Percentiles rank a stretch among this genome's conserved stretches.
Conservation (phyloP, 225 moss, liverwort and hornwort genomes). For the Thuidium tamariscinum region DNA sequence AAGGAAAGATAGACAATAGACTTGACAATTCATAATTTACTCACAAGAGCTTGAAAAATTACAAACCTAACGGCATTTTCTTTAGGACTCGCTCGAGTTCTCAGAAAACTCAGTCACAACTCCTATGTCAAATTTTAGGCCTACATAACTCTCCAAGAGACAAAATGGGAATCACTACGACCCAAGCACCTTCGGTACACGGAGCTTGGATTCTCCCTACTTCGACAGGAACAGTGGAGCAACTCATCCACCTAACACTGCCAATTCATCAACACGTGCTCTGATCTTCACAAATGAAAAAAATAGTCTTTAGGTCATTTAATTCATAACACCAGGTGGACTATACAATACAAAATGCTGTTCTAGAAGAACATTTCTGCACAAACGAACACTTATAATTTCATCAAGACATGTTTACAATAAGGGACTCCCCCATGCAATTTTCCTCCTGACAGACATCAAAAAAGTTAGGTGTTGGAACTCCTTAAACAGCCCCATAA, state of each 20-base stretch:
- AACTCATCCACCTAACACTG: neutral
- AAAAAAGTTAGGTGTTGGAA: neutral
- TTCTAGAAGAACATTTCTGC: neutral
- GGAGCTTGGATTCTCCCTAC: neutral
- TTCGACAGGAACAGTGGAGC: neutral
- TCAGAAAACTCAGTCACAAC: neutral
- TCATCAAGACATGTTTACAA: neutral
- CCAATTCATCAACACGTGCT: neutral
- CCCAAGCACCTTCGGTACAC: too few relatives aligned
- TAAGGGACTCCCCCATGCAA: neutral
- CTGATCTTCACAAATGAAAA: neutral
- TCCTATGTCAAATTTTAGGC: neutral
- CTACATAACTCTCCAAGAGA: neutral
- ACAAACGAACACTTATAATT: neutral
- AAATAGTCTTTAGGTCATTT: neutral
- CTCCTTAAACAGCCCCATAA: slow-evolving; percentile 63
- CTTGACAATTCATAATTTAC: neutral
- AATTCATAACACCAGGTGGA: neutral
- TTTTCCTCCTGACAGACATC: neutral
- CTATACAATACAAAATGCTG: neutral
- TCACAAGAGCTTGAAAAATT: neutral
- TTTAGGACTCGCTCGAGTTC: neutral
- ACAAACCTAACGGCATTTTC: neutral
- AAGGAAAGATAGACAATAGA: too few relatives aligned
- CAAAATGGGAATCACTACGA: neutral